phyloP scores from a whole-genome alignment of 805 yeast species.

The Saturnispora mendoncae region DNA sequence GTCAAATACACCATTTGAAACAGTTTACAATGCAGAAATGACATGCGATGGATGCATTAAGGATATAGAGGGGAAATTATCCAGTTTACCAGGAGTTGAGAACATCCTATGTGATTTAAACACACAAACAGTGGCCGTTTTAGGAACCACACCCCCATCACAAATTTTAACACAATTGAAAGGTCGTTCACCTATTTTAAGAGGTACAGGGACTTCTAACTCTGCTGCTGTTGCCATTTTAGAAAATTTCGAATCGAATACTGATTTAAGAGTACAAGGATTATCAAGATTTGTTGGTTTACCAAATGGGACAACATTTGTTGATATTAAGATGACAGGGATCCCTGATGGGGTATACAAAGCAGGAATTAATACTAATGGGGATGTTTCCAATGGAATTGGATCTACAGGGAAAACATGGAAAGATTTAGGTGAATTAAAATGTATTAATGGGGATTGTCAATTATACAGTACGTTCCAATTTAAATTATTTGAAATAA shows the following conservation, averaged over 20 bases:
- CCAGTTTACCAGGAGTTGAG: slow-evolving; percentile 41
- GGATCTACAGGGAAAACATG: slow-evolving; percentile 50
- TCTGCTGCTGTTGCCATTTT: slow-evolving; percentile 87
- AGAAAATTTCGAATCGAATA: slow-evolving; percentile 49
- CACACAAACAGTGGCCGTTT: slow-evolving; percentile 55
- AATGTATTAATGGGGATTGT: slow-evolving; percentile 30
- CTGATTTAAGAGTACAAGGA: slow-evolving; percentile 63
- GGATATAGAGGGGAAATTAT: slow-evolving; percentile 47
- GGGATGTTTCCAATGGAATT: slow-evolving; percentile 71
- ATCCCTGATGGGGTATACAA: slow-evolving; percentile 53
- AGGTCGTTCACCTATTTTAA: slow-evolving; percentile 83
- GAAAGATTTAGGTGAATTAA: slow-evolving; percentile 35
- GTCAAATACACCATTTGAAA: slow-evolving; percentile 19
- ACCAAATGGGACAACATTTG: slow-evolving; percentile 40
- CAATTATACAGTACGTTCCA: slow-evolving; percentile 39
- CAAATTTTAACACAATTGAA: slow-evolving; percentile 53
- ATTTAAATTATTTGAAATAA: slow-evolving; percentile 47
- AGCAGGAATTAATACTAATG: slow-evolving; percentile 60
- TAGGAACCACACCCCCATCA: slow-evolving; percentile 72
- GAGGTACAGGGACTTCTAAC: slow-evolving; percentile 84
- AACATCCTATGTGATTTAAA: slow-evolving; percentile 47
- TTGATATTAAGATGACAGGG: slow-evolving; percentile 77
- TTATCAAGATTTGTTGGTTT: slow-evolving; percentile 76
- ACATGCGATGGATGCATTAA: slow-evolving; percentile 67
- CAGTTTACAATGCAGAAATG: slow-evolving; percentile 81